Evolutionary conservation across 257 asterid species (phyloP), one percentile per base, ranked within the genome.

Genomic region (Penstemon newberryi): DNA sequence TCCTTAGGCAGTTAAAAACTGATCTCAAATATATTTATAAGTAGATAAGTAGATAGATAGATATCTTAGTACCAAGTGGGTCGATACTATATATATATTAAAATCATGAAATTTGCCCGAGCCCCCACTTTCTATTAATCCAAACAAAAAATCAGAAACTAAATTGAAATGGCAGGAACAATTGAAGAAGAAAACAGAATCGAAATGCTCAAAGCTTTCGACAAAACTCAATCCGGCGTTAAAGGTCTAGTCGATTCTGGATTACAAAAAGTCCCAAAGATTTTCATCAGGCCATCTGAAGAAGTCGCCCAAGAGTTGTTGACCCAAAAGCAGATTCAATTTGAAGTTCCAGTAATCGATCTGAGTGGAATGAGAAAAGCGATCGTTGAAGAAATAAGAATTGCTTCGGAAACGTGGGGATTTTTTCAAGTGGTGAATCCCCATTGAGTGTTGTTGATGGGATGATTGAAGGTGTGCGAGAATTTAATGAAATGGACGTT

Each of bases 221-320:
- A 85, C 7, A 80, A 70, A 45, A 85, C 85, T 15, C 1, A 63
- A 67, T 77, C 81, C 10, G 88, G 88, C 4, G 91, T 83, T 15
- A 85, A 85, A 58, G 91, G 91, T 0, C 60, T 85, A 3, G 4
- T 25, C 5, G 91, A 83, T 60, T 72, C 85, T 18, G 91, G 85
- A 11, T 4, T 76, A 8, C 40, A n/a, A 10, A 79, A 77, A 45
- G 11, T 85, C 5, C 88, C 91, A 25, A 5, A 42, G 12, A 79
- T 85, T 25, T 85, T 85, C 36, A 69, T 79, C 65, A 73, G 80
- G 44, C 77, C 77, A 44, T 5, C 73, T 0, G 78, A 75, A 38
- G 81, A 76, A 36, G 55, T 67, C 6, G 60, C 55, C 42, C 46
- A 62, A 42, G 78, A 79, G 45, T 65, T 59, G 33, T 25, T 2